A percentile compares a stretch with the other conserved stretches of the same genome.
Conservation (phyloP, 2,329 filamentous ascomycete genomes). For the Metarhizium anisopliae region DNA sequence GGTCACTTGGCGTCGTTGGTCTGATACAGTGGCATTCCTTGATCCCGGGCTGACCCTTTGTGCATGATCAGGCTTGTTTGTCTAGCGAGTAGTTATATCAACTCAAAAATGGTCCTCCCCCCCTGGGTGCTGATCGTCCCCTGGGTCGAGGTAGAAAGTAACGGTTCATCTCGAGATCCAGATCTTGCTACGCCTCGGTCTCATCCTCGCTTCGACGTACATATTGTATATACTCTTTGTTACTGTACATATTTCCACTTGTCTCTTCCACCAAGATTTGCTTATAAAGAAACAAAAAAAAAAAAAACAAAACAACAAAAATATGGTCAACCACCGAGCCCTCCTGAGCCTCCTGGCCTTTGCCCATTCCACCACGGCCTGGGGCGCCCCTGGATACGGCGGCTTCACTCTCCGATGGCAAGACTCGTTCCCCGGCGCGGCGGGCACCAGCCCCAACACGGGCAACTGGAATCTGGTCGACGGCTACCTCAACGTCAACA, state of each 20-base stretch:
- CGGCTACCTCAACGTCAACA: slow-evolving; percentile 36
- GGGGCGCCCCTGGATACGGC: slow-evolving; percentile 27
- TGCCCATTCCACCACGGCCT: slow-evolving; percentile 24
- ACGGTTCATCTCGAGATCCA: not conserved
- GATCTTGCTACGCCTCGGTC: not conserved
- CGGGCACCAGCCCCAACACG: slow-evolving; percentile 23
- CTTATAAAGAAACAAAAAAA: not conserved
- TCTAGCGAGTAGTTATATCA: not conserved
- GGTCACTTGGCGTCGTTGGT: slow-evolving; percentile 1
- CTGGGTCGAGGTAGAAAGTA: not conserved
- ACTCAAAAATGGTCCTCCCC: not conserved
- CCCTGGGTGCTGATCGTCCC: not conserved
- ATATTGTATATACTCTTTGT: not conserved
- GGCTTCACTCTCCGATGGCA: slow-evolving; percentile 32
- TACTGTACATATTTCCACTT: not conserved
- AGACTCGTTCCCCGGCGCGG: slow-evolving; percentile 31
- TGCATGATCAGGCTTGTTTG: not conserved
- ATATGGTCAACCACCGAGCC: slow-evolving; percentile 15
- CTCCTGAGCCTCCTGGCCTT: slow-evolving; percentile 20
- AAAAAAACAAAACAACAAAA: not conserved
- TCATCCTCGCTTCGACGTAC: not conserved
- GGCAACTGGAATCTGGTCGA: slow-evolving; percentile 33
- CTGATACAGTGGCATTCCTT: not conserved
- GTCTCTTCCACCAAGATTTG: not conserved
- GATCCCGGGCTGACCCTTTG: not conserved